Conservation (phyloP, 177 flowering plant species). For the Vitis hybrid region DNA sequence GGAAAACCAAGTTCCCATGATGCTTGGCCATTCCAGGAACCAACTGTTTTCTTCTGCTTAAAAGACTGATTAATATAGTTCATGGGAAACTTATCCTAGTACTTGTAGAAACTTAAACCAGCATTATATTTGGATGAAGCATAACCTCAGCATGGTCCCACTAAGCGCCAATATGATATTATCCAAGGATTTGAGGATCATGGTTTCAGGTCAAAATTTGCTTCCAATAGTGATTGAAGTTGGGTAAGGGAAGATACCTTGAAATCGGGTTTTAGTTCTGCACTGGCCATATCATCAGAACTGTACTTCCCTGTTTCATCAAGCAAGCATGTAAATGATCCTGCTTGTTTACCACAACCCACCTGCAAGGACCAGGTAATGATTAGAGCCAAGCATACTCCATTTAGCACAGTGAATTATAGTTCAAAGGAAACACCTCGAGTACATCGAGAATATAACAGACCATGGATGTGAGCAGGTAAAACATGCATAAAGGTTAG, state of each 20-base stretch:
- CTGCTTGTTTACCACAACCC: conserved; percentile 86
- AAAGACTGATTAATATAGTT: not conserved
- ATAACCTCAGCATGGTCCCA: not conserved
- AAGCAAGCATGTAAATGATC: conserved; percentile 83
- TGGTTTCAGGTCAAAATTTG: conserved; percentile 50
- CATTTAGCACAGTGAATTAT: not conserved
- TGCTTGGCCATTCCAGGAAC: too few species aligned
- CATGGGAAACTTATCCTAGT: not conserved
- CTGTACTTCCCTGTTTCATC: conserved; percentile 82
- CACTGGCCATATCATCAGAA: conserved; percentile 41
- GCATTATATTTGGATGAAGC: too few species aligned
- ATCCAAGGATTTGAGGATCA: conserved; percentile 9
- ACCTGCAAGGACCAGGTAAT: conserved; percentile 41
- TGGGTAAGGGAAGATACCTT: conserved; percentile 67
- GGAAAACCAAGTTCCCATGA: too few species aligned
- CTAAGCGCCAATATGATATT: not conserved
- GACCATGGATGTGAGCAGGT: not conserved
- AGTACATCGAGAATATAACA: not conserved
- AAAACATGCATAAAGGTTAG: too few species aligned
- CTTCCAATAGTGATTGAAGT: conserved; percentile 44
- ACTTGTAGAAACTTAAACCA: not conserved
- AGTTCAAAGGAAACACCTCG: too few species aligned
- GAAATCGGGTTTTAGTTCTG: conserved; percentile 71
- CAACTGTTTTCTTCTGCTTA: too few species aligned
- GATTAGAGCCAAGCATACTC: not conserved